Evolutionary conservation across 2,329 filamentous ascomycete genomes (phyloP), one percentile per base, ranked within the genome.

Genomic region (Penicillium crustosum): DNA sequence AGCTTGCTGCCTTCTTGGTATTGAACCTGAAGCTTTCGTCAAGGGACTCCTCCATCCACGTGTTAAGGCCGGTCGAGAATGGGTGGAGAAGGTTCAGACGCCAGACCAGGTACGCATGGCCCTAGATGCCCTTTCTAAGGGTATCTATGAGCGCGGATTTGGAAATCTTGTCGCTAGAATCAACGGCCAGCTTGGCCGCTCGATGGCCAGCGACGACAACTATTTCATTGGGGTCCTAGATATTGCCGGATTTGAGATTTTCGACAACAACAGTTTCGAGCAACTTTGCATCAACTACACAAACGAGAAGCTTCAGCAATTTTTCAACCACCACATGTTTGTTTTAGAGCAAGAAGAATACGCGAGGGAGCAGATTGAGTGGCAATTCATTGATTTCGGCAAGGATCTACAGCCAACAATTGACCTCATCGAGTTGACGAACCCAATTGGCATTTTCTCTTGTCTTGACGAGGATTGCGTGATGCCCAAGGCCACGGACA

Each of bases 261-360:
- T 99, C 68, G 93, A 99, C 67, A 86, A 91, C 69, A 99, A 99
- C 79, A 97, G 93, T 79, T 99, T 99, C 70, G 94, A 99, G 74
- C 94, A 99, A 75, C 83, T 99, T 6, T 99, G 94, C 80, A 99
- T 99, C 83, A 99, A 99, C 77, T 99, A 99, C 77, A 97, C 95
- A 61, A 99, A 99, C 77, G 94, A 99, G 75, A 99, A 97, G 75
- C 85, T 99, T 7, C 94, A 99, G 71, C 94, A 99, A 67, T 99
- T 99, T 75, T 99, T 99, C 84, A 99, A 99, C 70, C 94, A 99
- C 73, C 95, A 99, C 79, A 99, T 99, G 94, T 99, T 99, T 71
- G 94, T 99, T 10, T 82, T 99, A 8, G 94, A 99, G 73, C 94
- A 99, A 70, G 94, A 99, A 74, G 94, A 99, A 74, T 99, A 99